Evolutionary conservation across 2,329 filamentous ascomycete genomes (phyloP).

Genomic region (Leptographium wingfieldii): DNA sequence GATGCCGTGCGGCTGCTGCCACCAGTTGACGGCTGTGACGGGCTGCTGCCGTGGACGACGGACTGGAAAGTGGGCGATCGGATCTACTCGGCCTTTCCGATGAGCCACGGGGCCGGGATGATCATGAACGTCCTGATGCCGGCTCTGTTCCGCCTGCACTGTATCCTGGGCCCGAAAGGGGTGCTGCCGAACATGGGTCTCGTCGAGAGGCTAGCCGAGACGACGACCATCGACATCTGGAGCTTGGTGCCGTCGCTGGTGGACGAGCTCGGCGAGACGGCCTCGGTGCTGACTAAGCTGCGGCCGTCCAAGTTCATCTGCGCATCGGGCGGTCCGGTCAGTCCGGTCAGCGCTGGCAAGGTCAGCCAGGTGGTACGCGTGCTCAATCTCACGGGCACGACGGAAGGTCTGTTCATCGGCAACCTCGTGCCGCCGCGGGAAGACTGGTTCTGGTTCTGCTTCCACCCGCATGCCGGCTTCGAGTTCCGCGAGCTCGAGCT

Average conservation of each 20-base stretch:
- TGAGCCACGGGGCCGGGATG: constrained; percentile 19
- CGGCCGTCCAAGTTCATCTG: constrained; percentile 18
- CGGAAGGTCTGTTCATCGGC: constrained; percentile 2
- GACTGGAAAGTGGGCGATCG: constrained; percentile 1
- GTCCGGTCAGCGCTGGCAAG: background rate
- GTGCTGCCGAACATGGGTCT: constrained; percentile 16
- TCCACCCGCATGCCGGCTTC: constrained; percentile 21
- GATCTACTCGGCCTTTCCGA: constrained; percentile 19
- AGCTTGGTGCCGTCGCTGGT: constrained; percentile 27
- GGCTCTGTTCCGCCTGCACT: background rate
- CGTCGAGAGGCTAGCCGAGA: constrained; percentile 18
- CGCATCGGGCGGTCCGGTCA: constrained; percentile 1
- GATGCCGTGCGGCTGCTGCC: background rate
- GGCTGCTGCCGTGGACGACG: background rate
- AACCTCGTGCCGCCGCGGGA: background rate
- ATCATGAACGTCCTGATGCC: constrained; percentile 5
- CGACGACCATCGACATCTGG: constrained; percentile 17
- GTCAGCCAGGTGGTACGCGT: constrained; percentile 1
- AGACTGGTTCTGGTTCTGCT: constrained; percentile 20
- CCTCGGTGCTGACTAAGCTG: constrained; percentile 16
- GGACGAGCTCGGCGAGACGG: constrained; percentile 28
- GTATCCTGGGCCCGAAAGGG: background rate
- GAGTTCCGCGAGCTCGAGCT: constrained; percentile 13
- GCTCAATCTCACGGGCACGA: constrained; percentile 4
- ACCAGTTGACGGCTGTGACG: background rate